phyloP scores from a whole-genome alignment of 495 filamentous ascomycete genomes.

The Antarctomyces pellizariae region DNA sequence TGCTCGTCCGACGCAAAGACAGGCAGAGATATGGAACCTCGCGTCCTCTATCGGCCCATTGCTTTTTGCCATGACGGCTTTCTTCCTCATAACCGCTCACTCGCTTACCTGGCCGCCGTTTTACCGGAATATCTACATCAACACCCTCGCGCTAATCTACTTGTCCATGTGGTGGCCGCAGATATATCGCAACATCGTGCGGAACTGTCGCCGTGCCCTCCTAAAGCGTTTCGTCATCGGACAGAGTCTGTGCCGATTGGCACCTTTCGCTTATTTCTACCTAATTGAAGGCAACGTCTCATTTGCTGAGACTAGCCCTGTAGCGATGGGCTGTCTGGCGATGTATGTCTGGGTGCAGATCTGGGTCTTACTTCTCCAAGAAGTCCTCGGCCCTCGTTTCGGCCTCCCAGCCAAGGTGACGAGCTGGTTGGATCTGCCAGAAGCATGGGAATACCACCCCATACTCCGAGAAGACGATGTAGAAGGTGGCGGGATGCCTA shows the following conservation, averaged over 20 bases:
- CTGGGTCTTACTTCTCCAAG: conserved; percentile 51
- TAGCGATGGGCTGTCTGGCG: conserved; percentile 32
- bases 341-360: conserved; percentile 91
- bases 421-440: conserved; percentile 46
- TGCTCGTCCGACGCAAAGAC: conserved; percentile 11
- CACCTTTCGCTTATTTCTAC: conserved; percentile 68
- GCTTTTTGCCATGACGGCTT: conserved; percentile 40
- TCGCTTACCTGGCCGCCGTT: conserved; percentile 40
- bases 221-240: conserved; percentile 75
- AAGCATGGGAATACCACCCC: conserved; percentile 88
- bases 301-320: conserved; percentile 46
- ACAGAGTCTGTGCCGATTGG: conserved; percentile 49
- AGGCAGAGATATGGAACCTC: conserved; percentile 24
- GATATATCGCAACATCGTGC: conserved; percentile 69
- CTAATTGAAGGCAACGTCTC: conserved; percentile 50
- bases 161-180: conserved; percentile 85
- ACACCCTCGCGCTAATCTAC: conserved; percentile 41
- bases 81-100: conserved; percentile 49
- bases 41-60: conserved; percentile 62
- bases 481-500: conserved; percentile 54
- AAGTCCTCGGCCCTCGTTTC: conserved; percentile 66
- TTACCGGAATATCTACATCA: conserved; percentile 46
- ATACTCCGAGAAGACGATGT: conserved; percentile 64
- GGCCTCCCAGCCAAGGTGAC: conserved; percentile 24
- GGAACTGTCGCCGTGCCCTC: conserved; percentile 75